Evolutionary conservation across 768 basidiomycete species (phyloP).

Genomic region (Podaxis sp.): DNA sequence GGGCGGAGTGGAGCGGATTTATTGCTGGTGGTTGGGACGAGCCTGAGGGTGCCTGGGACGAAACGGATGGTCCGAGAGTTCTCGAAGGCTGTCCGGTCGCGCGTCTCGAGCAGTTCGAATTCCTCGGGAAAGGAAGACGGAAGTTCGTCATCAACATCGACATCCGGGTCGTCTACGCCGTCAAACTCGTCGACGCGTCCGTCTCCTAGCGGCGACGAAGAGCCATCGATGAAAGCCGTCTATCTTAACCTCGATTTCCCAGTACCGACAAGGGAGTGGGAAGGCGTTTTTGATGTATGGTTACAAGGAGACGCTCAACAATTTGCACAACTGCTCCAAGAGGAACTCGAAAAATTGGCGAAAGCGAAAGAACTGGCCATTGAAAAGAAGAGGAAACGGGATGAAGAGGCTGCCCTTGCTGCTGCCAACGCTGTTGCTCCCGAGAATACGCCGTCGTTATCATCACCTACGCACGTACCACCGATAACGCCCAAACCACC

Average conservation of each 20-base stretch:
- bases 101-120: conserved; percentile 35
- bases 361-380: conserved; percentile 51
- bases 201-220: conserved; percentile 45
- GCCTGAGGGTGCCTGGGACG: conserved; percentile 85
- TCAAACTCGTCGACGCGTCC: conserved; percentile 45
- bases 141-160: conserved; percentile 22
- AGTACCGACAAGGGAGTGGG: conserved; percentile 83
- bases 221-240: conserved; percentile 60
- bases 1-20: conserved; percentile 77
- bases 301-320: conserved; percentile 83
- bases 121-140: conserved; percentile 28
- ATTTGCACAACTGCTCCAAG: conserved; percentile 64
- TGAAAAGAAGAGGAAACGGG: conserved; percentile 58
- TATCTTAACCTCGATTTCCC: conserved; percentile 90
- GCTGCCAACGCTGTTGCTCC: conserved; percentile 14
- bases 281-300: conserved; percentile 89
- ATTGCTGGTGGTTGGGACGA: conserved; percentile 88
- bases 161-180: conserved; percentile 27
- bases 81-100: conserved; percentile 69
- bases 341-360: conserved; percentile 57
- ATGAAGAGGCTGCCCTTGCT: conserved; percentile 40
- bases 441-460: conserved; percentile 12
- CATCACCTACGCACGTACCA: background rate
- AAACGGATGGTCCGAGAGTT: conserved; percentile 90
- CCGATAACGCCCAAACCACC: conserved; percentile 8